These are phyloP conservation scores for Coix lacrymajobi DNA, from an alignment of 176 grass and related monocot species.

Conservation along the genomic window DNA sequence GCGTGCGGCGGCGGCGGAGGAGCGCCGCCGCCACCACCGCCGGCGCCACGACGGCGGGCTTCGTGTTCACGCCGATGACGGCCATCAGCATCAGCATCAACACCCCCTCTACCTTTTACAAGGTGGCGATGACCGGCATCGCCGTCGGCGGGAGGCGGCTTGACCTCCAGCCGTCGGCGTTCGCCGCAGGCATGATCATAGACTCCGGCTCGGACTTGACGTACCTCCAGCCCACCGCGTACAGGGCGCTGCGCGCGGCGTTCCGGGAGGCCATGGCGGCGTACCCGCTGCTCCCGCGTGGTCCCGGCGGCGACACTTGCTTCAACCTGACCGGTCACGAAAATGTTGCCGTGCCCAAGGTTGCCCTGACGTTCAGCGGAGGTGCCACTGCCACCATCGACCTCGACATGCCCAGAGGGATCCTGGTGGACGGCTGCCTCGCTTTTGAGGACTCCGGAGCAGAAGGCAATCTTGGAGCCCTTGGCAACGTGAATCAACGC, in stretches of 20 bases:
- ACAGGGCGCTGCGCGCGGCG: constrained; percentile 34
- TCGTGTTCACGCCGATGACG: constrained; percentile 35
- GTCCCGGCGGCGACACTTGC: constrained; percentile 39
- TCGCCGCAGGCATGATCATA: constrained; percentile 34
- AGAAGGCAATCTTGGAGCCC: neutral
- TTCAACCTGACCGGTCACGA: constrained; percentile 45
- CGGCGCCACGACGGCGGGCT: neutral
- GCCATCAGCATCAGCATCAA: neutral
- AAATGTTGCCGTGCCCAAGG: constrained; percentile 31
- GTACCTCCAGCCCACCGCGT: constrained; percentile 28
- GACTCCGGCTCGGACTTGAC: constrained; percentile 60
- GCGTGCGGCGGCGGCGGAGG: neutral
- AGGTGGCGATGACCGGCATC: constrained; percentile 32
- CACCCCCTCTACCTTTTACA: too few species aligned
- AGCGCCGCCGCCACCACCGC: too few species aligned
- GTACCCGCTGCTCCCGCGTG: constrained; percentile 1
- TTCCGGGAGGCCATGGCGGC: constrained; percentile 38
- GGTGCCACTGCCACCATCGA: constrained; percentile 23
- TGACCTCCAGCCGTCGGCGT: constrained; percentile 5
- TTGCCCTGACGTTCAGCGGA: constrained; percentile 28
- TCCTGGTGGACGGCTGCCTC: constrained; percentile 44
- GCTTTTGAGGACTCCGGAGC: constrained; percentile 32
- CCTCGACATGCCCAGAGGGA: constrained; percentile 33
- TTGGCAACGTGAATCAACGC: constrained; percentile 65
- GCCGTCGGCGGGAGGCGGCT: constrained; percentile 42